Percentiles rank a stretch among this genome's conserved stretches.
Evolutionary conservation across 2,329 filamentous ascomycete species (phyloP).

Genomic region (Dothidotthia symphoricarpi): DNA sequence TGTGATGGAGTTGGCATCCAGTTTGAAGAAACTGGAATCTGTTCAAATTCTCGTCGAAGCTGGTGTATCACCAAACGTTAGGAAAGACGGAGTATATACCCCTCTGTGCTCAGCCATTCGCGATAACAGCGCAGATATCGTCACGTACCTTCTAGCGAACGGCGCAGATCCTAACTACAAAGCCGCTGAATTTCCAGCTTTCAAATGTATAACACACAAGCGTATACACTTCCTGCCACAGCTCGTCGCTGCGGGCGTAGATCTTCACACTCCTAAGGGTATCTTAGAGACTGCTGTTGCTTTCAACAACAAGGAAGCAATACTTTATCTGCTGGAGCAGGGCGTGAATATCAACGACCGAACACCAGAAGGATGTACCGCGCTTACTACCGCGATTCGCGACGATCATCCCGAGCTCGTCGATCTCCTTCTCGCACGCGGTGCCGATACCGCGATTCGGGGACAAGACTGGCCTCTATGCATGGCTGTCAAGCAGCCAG

Average conservation of each 20-base stretch:
- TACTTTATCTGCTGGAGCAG: conserved; percentile 61
- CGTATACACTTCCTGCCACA: conserved; percentile 60
- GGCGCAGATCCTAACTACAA: conserved; percentile 55
- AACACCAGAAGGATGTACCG: conserved; percentile 57
- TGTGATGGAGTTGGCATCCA: conserved; percentile 63
- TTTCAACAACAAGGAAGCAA: conserved; percentile 60
- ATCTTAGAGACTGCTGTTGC: conserved; percentile 65
- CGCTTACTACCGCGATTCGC: conserved; percentile 65
- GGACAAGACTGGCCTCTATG: conserved; percentile 70
- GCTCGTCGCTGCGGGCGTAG: conserved; percentile 58
- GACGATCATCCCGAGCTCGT: conserved; percentile 61
- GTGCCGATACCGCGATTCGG: conserved; percentile 61
- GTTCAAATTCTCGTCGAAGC: conserved; percentile 58
- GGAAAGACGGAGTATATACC: conserved; percentile 66
- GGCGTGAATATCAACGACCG: conserved; percentile 62
- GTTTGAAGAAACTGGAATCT: conserved; percentile 63
- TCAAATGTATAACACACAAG: conserved; percentile 68
- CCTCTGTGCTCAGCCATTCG: conserved; percentile 67
- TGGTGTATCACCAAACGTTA: conserved; percentile 60
- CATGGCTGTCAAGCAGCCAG: conserved; percentile 64
- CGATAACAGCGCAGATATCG: conserved; percentile 62
- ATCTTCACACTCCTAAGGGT: conserved; percentile 60
- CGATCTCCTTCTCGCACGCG: conserved; percentile 57
- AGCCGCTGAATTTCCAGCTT: conserved; percentile 64
- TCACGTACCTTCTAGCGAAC: conserved; percentile 57